Conservation (phyloP, 805 yeast species). For the Candida ipomoeae region DNA sequence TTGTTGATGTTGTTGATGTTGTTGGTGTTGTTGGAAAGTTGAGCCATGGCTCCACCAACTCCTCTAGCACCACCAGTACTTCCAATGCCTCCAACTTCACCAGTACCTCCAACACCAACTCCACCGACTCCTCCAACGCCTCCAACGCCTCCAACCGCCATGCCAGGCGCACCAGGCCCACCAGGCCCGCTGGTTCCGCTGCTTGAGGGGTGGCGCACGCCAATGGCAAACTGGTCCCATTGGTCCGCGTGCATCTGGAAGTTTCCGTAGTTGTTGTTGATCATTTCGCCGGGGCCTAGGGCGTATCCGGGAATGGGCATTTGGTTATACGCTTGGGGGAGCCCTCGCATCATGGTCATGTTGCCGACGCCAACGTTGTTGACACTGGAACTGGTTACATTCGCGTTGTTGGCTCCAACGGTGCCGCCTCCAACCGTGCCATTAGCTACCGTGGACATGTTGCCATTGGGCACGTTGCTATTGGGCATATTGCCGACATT, state of each 20-base stretch:
- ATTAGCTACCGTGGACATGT: too few species aligned
- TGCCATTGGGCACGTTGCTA: too few species aligned
- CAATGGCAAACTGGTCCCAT: constrained; percentile 15
- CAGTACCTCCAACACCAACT: too few species aligned
- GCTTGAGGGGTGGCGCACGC: constrained; percentile 4
- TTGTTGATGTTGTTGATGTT: too few species aligned
- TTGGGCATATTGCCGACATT: background rate
- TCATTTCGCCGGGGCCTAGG: constrained; percentile 7
- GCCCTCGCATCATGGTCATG: constrained; percentile 1
- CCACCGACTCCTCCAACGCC: background rate
- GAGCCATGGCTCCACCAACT: too few species aligned
- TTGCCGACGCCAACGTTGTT: background rate
- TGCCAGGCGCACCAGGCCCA: background rate
- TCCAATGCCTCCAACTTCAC: too few species aligned
- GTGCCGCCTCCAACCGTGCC: too few species aligned
- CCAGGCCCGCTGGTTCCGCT: constrained; percentile 1
- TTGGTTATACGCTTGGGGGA: constrained; percentile 7
- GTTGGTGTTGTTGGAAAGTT: too few species aligned
- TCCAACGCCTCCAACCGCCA: background rate
- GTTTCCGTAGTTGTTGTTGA: constrained; percentile 6
- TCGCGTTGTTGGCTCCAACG: background rate
- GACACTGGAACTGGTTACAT: background rate
- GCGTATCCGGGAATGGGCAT: constrained; percentile 12
- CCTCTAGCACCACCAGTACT: too few species aligned
- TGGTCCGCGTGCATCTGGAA: constrained; percentile 13